A percentile compares a stretch with the other conserved stretches of the same genome.
phyloP scores from a whole-genome alignment of 129 eudicot genomes.

The Mikania micrantha region DNA sequence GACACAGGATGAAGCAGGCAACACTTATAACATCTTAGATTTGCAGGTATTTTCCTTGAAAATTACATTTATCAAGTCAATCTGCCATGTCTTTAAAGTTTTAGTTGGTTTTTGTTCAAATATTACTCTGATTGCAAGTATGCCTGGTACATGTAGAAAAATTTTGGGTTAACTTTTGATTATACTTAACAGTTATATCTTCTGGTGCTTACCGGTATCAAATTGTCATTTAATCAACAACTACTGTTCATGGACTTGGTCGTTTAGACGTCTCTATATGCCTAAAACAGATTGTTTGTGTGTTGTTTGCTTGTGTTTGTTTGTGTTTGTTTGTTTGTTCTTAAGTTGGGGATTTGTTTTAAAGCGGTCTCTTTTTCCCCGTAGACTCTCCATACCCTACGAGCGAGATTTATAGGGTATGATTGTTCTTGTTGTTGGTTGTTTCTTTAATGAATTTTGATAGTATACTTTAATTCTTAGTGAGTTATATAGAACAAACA shows the following conservation, averaged over 20 bases:
- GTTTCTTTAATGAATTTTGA: background rate
- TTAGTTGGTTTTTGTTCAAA: background rate
- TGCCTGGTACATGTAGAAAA: too few relatives aligned
- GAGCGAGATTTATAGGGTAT: too few relatives aligned
- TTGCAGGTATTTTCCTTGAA: conserved; percentile 50
- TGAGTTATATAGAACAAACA: too few relatives aligned
- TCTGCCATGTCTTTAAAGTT: background rate
- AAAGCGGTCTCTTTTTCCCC: too few relatives aligned
- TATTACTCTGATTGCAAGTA: too few relatives aligned
- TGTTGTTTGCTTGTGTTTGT: too few relatives aligned
- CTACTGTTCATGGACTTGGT: background rate
- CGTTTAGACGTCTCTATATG: background rate
- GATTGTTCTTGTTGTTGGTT: too few relatives aligned
- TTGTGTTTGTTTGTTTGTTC: too few relatives aligned
- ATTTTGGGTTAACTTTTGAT: too few relatives aligned
- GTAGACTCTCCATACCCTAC: too few relatives aligned
- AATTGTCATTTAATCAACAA: background rate
- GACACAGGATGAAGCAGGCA: conserved; percentile 87
- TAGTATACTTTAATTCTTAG: background rate
- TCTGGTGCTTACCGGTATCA: background rate
- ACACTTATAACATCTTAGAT: conserved; percentile 73
- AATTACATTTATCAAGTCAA: background rate
- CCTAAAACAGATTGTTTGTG: background rate
- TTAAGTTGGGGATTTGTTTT: too few relatives aligned
- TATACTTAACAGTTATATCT: background rate